A percentile compares a stretch with the other conserved stretches of the same genome.
Conservation (phyloP, 768 basidiomycete species). For the Amanita thiersii region DNA sequence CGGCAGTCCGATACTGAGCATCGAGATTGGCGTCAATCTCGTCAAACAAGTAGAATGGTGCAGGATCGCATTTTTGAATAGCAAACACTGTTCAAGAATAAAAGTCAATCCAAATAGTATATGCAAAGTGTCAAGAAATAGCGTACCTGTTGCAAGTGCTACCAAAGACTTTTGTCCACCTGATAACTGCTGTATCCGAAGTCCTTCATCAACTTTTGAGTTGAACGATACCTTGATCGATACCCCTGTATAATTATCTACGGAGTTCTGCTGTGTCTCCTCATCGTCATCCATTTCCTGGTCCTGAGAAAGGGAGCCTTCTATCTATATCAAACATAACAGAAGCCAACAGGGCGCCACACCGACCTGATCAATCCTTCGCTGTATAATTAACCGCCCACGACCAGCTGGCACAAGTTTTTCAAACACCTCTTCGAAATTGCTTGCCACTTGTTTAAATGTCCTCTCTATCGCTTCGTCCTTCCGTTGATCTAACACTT, state of each 20-base stretch:
- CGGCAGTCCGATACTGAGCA: constrained; percentile 95
- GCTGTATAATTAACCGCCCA: constrained; percentile 88
- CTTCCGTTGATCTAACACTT: constrained; percentile 92
- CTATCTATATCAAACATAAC: not conserved
- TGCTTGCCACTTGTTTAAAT: constrained; percentile 95
- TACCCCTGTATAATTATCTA: constrained; percentile 95
- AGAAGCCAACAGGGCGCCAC: constrained; percentile 30
- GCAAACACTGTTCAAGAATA: constrained; percentile 65
- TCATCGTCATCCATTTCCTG: constrained; percentile 72
- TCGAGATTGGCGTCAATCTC: constrained; percentile 99
- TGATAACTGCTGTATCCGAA: constrained; percentile 93
- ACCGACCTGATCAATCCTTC: constrained; percentile 82
- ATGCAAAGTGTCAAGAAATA: not conserved
- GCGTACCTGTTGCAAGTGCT: constrained; percentile 80
- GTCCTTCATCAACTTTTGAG: constrained; percentile 93
- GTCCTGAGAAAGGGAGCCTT: constrained; percentile 37
- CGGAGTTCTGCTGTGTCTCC: constrained; percentile 62
- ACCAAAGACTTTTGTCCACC: constrained; percentile 98
- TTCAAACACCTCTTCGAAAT: constrained; percentile 97
- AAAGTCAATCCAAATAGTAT: constrained; percentile 3
- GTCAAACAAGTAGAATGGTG: constrained; percentile 99
- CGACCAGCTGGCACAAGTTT: constrained; percentile 91
- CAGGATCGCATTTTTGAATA: constrained; percentile 98
- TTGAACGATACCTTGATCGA: constrained; percentile 99
- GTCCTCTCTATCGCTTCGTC: constrained; percentile 98